Evolutionary conservation across 1,139 yeast species (phyloP), one percentile per base, ranked within the genome.

Genomic region (Nakaseomyces glabratus): DNA sequence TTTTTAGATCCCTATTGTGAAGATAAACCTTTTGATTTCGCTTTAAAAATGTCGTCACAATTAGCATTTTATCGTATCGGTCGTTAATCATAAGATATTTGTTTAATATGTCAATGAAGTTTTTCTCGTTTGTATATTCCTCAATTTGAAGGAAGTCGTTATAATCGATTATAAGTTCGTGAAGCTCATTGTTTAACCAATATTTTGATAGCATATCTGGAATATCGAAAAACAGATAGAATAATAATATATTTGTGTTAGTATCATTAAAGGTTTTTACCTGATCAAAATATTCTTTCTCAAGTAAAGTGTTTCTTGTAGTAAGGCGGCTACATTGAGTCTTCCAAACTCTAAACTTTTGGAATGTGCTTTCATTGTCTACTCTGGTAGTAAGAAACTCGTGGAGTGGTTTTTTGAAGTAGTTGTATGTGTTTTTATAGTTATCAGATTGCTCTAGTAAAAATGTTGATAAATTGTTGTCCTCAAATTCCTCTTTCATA

Each of bases 81-180:
- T 43, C 33, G 3, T 37, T 24, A 11, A 44, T 28, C 0, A 36
- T 20, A n/a, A 42, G 18, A 31, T 52, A 51, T 24, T 42, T 45
- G 8, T 35, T 32, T n/a, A 53, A 33, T 3, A 54, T 41, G 10
- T 34, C 30, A 7, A 43, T 16, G 22, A 52, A 37, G 17, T 45
- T 48, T 2, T 33, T 37, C 9, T 36, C 28, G 3, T 31, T 42
- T 1, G 46, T 24, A 3, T 24, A 35, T 14, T 28, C 28, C 20
- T 55, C 57, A 4, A 55, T 40, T 6, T 42, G 40, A 13, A 35
- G 33, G 34, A 53, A 57, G 38, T 55, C 60, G 36, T 51, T 50
- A 31, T 42, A 42, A 8, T 44, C 30, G 28, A 39, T 31, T 25
- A 30, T 46, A 16, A 35, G 30, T 2, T 42, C 38, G 8, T 43